Conservation (phyloP, 768 basidiomycete genomes). For the Gloeophyllum trabeum region DNA sequence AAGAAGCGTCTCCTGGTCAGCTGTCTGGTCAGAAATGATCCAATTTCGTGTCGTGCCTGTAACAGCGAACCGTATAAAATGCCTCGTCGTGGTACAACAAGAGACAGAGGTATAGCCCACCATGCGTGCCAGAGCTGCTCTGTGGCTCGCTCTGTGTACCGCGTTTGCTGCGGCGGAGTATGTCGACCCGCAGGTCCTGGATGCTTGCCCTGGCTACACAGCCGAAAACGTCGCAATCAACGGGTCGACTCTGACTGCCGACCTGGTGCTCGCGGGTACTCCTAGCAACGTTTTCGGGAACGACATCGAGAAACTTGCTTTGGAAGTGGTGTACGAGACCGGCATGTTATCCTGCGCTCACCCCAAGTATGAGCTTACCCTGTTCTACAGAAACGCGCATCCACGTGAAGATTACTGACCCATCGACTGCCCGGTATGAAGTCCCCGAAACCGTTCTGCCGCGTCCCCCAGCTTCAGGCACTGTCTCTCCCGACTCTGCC, state of each 20-base stretch:
- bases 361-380: neutral
- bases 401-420: conserved; percentile 52
- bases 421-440: conserved; percentile 40
- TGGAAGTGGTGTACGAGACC: conserved; percentile 51
- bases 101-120: too few relatives aligned
- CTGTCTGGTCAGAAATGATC: too few relatives aligned
- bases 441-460: conserved; percentile 54
- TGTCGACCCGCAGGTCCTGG: conserved; percentile 22
- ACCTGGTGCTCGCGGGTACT: conserved; percentile 37
- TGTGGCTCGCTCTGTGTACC: neutral
- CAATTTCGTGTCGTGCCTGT: too few relatives aligned
- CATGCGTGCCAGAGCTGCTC: too few relatives aligned
- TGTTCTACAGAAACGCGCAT: conserved; percentile 35
- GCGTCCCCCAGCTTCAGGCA: conserved; percentile 29
- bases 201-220: conserved; percentile 52
- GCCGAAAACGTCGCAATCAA: conserved; percentile 29
- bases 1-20: too few relatives aligned
- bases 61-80: too few relatives aligned
- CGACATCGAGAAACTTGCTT: conserved; percentile 34
- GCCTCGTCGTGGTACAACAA: too few relatives aligned
- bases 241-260: conserved; percentile 33
- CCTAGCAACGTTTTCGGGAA: conserved; percentile 51
- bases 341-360: conserved; percentile 19
- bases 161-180: neutral
- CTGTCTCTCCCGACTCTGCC: conserved; percentile 19